Conservation (phyloP, 768 basidiomycete species). For the Suillus subluteus region DNA sequence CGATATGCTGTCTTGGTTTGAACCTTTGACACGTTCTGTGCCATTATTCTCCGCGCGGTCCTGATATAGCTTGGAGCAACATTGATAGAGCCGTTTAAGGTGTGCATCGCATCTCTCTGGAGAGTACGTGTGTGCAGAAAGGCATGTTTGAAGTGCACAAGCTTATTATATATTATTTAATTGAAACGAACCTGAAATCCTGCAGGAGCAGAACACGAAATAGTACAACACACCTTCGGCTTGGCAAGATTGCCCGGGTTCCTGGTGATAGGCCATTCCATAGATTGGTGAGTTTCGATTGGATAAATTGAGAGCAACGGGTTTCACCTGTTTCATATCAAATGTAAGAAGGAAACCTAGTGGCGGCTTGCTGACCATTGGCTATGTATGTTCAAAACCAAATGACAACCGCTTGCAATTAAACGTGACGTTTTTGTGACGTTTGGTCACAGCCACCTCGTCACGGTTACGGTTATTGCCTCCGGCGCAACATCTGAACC, state of each 20-base stretch:
- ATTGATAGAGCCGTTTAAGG: slow-evolving; percentile 58
- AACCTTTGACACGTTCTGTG: slow-evolving; percentile 35
- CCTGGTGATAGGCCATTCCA: background rate
- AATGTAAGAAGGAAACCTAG: background rate
- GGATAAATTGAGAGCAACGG: background rate
- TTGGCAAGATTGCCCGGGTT: background rate
- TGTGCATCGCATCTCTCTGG: slow-evolving; percentile 63
- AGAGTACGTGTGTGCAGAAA: slow-evolving; percentile 63
- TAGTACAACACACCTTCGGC: background rate
- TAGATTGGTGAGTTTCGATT: background rate
- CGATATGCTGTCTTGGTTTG: slow-evolving; percentile 36
- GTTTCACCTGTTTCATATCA: background rate
- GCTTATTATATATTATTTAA: slow-evolving; percentile 41
- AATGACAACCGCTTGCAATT: too few relatives aligned
- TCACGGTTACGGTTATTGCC: too few relatives aligned
- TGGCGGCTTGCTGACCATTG: too few relatives aligned
- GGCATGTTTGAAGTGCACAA: slow-evolving; percentile 64
- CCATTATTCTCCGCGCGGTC: background rate
- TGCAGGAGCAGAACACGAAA: too few relatives aligned
- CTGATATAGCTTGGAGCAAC: slow-evolving; percentile 64
- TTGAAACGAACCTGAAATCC: background rate
- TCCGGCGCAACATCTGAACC: too few relatives aligned
- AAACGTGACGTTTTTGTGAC: background rate
- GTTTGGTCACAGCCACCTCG: background rate
- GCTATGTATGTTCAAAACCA: too few relatives aligned